phyloP scores from a whole-genome alignment of 176 grass and related monocot species.

The Oryza longistaminata region DNA sequence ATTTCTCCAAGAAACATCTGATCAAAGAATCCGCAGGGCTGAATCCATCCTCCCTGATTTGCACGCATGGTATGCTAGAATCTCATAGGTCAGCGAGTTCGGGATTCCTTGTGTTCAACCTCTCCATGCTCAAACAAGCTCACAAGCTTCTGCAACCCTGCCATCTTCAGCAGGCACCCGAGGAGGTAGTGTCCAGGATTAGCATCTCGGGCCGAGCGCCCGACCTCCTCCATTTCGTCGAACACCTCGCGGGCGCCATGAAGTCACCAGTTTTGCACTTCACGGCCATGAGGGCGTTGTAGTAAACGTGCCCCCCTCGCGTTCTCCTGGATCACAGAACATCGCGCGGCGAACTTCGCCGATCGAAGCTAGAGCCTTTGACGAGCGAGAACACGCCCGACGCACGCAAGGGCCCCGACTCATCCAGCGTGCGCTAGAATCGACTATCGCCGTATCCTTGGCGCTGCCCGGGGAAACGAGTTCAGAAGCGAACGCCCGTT shows the following conservation, averaged over 20 bases:
- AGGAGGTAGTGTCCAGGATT: conserved; percentile 92
- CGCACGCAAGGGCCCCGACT: conserved; percentile 55
- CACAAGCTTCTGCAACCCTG: conserved; percentile 59
- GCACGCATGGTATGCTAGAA: conserved; percentile 69
- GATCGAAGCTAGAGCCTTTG: conserved; percentile 46
- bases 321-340: conserved; percentile 59
- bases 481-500: conserved; percentile 74
- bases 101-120: conserved; percentile 15
- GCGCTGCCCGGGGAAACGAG: neutral
- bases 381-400: conserved; percentile 81
- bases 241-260: conserved; percentile 65
- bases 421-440: conserved; percentile 38
- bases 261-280: conserved; percentile 69
- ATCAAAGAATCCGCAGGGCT: conserved; percentile 54
- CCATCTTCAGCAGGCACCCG: conserved; percentile 68
- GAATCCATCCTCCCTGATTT: conserved; percentile 64
- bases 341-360: conserved; percentile 62
- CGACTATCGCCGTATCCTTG: conserved; percentile 18
- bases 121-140: conserved; percentile 83
- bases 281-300: conserved; percentile 64
- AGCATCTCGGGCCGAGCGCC: conserved; percentile 58
- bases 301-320: conserved; percentile 52
- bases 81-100: conserved; percentile 62
- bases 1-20: conserved; percentile 57
- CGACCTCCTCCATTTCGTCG: conserved; percentile 71